Evolutionary conservation across 2,329 filamentous ascomycete genomes (phyloP).

Genomic region (Bipolaris oryzae): DNA sequence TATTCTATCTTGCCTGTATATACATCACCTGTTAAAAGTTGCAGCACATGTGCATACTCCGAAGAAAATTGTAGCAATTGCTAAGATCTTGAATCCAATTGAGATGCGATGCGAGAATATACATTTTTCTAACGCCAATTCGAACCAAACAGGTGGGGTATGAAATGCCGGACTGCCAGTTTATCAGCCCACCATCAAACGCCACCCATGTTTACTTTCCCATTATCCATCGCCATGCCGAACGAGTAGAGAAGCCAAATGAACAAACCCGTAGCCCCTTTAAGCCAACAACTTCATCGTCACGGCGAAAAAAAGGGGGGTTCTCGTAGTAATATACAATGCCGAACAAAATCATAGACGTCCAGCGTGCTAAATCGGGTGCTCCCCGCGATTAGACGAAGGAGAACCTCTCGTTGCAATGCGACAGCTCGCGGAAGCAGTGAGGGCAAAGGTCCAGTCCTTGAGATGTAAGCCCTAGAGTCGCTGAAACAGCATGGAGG

Average conservation of each 20-base stretch:
- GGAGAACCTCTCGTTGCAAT: slow-evolving; percentile 35
- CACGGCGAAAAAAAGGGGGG: not conserved
- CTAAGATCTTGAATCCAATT: not conserved
- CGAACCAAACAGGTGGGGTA: slow-evolving; percentile 13
- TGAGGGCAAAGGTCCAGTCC: slow-evolving; percentile 36
- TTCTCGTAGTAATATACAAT: not conserved
- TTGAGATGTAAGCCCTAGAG: slow-evolving; percentile 24
- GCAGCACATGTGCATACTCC: too few species aligned
- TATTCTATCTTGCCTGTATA: too few species aligned
- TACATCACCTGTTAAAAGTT: not conserved
- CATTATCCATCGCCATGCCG: slow-evolving; percentile 1
- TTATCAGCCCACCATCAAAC: slow-evolving; percentile 2
- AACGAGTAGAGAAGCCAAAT: not conserved
- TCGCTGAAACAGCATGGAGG: slow-evolving; percentile 29
- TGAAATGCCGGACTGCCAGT: not conserved
- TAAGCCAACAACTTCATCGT: not conserved
- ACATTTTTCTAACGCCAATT: not conserved
- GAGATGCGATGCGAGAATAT: slow-evolving; percentile 3
- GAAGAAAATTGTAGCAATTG: not conserved
- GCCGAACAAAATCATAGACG: not conserved
- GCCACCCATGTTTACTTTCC: not conserved
- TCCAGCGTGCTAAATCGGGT: not conserved
- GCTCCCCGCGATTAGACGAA: slow-evolving; percentile 20
- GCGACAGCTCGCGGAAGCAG: slow-evolving; percentile 36
- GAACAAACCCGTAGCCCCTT: slow-evolving; percentile 4